Evolutionary conservation across 192 early-diverging fungal species (phyloP), one percentile per base, ranked within the genome.

Genomic region (Entomortierella lignicola): DNA sequence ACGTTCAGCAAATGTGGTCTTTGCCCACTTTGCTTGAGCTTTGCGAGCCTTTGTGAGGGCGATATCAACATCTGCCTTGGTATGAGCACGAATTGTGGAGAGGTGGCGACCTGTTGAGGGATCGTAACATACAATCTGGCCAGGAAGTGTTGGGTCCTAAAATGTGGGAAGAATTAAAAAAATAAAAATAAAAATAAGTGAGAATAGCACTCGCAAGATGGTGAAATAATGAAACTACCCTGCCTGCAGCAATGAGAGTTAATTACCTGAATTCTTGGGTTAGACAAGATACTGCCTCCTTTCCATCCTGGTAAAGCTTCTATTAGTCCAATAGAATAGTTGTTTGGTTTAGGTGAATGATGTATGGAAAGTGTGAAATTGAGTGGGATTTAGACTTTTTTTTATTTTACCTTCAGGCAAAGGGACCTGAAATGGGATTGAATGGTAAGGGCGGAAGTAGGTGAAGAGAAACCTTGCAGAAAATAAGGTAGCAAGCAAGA

Each of bases 81-180:
- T 85, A 21, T 88, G 87, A 26, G 85, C 83, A 43, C 71, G 85
- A 41, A 92, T 89, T 10, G 79, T 85, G 27, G 85, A 89, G 27
- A 96, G 86, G 21, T 85, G 87, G 48, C 90, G 85, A 20, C 93
- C 95, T 21, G 95, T 95, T 30, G 95, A 87, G 11, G 95, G 95
- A 41, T 96, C 95, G 66, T 90, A 96, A 72, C 93, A 95, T 26
- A 89, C 84, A 71, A 96, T 95, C 27, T 81, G 82, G 12, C 69
- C 69, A 1, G 88, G 88, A 43, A 87, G 81, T 21, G 63, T 39
- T 26, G 77, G 69, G 44, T 86, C 77, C 88, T 89, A 63, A 39
- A 15, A 10, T 48, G 23, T 41, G 29, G 2, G 20, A 25, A 5
- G 20, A 12, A 63, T 47, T 27, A 43, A 12, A 48, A 27, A 6